Evolutionary conservation across 2,329 filamentous ascomycete genomes (phyloP), one percentile per base, ranked within the genome.

Genomic region (Diplodia seriata): DNA sequence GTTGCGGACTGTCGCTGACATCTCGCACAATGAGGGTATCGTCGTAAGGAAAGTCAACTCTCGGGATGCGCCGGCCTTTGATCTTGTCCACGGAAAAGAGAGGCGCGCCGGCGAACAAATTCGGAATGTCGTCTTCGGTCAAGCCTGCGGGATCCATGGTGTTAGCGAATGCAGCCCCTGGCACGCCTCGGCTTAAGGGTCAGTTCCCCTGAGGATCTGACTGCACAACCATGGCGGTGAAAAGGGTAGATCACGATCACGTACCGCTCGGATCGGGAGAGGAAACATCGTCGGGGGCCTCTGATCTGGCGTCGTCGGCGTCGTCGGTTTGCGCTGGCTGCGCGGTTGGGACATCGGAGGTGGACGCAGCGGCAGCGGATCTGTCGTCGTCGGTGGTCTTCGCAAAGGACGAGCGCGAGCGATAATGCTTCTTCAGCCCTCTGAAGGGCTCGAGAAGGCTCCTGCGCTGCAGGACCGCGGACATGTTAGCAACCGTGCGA

Each of bases 51-150:
- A 89, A 91, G 47, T 87, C 86, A 33, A 89, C 87, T 59, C 83
- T 87, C 26, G 89, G 89, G 72, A 87, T 85, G 26, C 86, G 86
- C 84, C 87, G 68, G 84, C 85, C 75, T 83, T 86, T 85, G 72
- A 87, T 85, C 68, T 83, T 85, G 64, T 86, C 84, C 71, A 87
- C 85, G 76, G 88, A 89, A 80, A 90, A 92, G 75, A 91, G 89
- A 70, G 90, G 90, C 53, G 90, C 90, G n/a, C 90, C 90, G 31
- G 89, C 90, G 81, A 92, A 92, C 73, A 92, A 84, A 77, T 88
- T 87, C 78, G 89, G 87, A 63, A 92, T 80, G 71, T 91, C 87
- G 50, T 82, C 80, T 55, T 87, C 83, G 72, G 79, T 84, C 68
- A 90, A 81, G 59, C 47, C 66, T 67, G 84, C 18, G 26, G 38